Percentiles rank a stretch among this genome's conserved stretches.
phyloP scores from a whole-genome alignment of 805 yeast species.

The Hanseniaspora meyeri region DNA sequence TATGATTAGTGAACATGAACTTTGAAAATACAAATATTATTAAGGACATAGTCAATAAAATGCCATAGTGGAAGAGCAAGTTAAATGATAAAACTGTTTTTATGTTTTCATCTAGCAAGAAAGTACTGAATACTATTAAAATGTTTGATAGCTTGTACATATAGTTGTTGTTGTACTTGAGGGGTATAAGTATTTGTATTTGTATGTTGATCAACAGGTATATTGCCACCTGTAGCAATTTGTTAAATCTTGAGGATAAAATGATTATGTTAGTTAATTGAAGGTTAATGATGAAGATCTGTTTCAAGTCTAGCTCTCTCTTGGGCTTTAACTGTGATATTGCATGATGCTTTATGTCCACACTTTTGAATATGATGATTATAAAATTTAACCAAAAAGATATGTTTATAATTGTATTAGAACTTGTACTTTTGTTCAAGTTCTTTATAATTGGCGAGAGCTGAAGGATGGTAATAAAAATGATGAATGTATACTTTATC shows the following conservation, averaged over 20 bases:
- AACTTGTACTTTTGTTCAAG: conserved; percentile 73
- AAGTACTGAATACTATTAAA: background rate
- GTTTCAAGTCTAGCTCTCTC: conserved; percentile 31
- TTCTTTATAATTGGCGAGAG: conserved; percentile 85
- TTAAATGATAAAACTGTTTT: background rate
- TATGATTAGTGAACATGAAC: background rate
- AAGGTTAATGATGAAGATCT: conserved; percentile 56
- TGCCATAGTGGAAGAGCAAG: background rate
- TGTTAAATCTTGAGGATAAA: conserved; percentile 69
- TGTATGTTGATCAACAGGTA: conserved; percentile 46
- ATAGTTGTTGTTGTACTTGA: conserved; percentile 7
- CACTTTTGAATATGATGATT: conserved; percentile 34
- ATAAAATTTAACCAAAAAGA: conserved; percentile 65
- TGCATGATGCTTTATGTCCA: conserved; percentile 5
- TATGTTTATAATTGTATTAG: conserved; percentile 91
- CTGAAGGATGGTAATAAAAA: conserved; percentile 58
- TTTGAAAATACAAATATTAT: background rate
- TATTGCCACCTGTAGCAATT: conserved; percentile 68
- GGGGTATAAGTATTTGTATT: conserved; percentile 25
- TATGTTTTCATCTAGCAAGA: background rate
- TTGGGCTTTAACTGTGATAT: conserved; percentile 12
- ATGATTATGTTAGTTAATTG: conserved; percentile 79
- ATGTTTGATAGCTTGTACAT: conserved; percentile 4
- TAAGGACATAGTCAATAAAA: background rate
- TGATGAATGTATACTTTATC: conserved; percentile 55